Evolutionary conservation across 805 yeast species (phyloP), one percentile per base, ranked within the genome.

Genomic region (Gaillardinia entomophila): DNA sequence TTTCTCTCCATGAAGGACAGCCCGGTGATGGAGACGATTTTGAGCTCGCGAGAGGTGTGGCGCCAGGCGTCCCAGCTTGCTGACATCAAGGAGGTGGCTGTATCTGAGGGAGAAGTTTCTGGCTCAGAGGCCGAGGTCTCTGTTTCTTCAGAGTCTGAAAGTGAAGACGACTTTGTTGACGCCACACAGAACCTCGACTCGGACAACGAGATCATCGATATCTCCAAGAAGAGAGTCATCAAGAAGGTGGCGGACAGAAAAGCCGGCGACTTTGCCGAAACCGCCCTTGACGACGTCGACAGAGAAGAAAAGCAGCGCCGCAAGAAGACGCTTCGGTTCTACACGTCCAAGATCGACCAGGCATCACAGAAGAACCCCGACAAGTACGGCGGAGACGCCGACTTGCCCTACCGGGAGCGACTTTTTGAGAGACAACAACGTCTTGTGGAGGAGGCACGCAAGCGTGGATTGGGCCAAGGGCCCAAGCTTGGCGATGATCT

Each of bases 271-370:
- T 80, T 64, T 49, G 68, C 76, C n/a, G 95, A 87, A 49, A 67
- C 77, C 18, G 77, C 71, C 22, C 38, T 46, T 2, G 94, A 84
- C 31, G 92, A 78, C 17, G 79, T 87, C 30, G 97, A 92, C 58
- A 71, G 73, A 28, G 95, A 86, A 50, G 97, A 88, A 37, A 90
- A 89, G 64, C 75, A 73, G 37, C 74, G 79, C 14, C 78, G 94
- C 47, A 83, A 81, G 66, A 77, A 76, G 52, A 73, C 95, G 2
- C 74, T 92, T 48, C 79, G 97, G 39, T 92, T 92, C 77, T 92
- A 92, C 71, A 92, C 98, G 1, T 85, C 97, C 37, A 89, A 90
- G 60, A 89, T 92, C 57, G 96, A 88, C 56, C 95, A 89, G 62
- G 81, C 80, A 32, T 79, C 73, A 17, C 68, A 69, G 45, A 82